A percentile compares a stretch with the other conserved stretches of the same genome.
phyloP scores from a whole-genome alignment of 2,329 filamentous ascomycete genomes.

The Rutstroemia sp. region DNA sequence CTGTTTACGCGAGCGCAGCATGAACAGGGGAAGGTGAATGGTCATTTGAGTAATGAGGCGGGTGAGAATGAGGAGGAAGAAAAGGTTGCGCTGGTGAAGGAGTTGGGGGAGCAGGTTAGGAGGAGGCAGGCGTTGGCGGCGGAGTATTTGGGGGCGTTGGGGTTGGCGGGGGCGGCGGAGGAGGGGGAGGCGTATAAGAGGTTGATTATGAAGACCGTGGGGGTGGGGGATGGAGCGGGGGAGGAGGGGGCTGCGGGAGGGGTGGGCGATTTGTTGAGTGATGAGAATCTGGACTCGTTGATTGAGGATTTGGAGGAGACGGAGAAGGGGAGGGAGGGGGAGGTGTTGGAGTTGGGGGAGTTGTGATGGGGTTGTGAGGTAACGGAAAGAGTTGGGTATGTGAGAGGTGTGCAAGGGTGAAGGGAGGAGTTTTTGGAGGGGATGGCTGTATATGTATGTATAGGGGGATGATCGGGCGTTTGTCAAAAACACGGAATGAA shows the following conservation, averaged over 20 bases:
- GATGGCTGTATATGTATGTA: too few species aligned
- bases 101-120: slow-evolving; percentile 49
- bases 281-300: slow-evolving; percentile 23
- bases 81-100: slow-evolving; percentile 48
- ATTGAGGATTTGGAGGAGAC: slow-evolving; percentile 23
- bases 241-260: not conserved
- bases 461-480: too few species aligned
- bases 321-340: slow-evolving; percentile 8
- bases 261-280: slow-evolving; percentile 26
- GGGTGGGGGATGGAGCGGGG: slow-evolving; percentile 39
- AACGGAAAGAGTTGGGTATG: too few species aligned
- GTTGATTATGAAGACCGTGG: slow-evolving; percentile 16
- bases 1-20: slow-evolving; percentile 33
- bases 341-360: not conserved
- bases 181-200: slow-evolving; percentile 64
- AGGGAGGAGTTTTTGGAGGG: too few species aligned
- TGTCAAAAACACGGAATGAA: too few species aligned
- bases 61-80: slow-evolving; percentile 42
- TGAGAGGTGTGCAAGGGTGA: too few species aligned
- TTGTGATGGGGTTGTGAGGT: not conserved
- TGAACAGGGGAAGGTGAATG: slow-evolving; percentile 36
- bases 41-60: not conserved
- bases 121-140: slow-evolving; percentile 46
- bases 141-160: slow-evolving; percentile 62
- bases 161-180: slow-evolving; percentile 62